phyloP scores from a whole-genome alignment of 768 basidiomycete species.

The Lentinus brumalis region DNA sequence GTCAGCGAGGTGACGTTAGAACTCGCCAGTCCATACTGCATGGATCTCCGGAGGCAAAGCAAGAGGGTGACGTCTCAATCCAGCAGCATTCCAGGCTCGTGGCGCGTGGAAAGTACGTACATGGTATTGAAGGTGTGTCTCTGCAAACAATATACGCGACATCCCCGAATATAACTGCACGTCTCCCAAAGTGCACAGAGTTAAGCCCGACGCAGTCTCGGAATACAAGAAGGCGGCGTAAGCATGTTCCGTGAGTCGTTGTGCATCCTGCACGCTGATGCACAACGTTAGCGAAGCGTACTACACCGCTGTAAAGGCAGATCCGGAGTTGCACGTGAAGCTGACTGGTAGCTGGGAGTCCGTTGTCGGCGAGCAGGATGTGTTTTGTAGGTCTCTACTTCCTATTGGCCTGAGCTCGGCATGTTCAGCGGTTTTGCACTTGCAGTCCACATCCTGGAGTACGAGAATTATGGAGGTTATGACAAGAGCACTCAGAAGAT shows the following conservation, averaged over 20 bases:
- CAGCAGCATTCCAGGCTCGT: slow-evolving; percentile 87
- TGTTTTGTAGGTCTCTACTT: slow-evolving; percentile 55
- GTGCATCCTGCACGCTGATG: slow-evolving; percentile 1
- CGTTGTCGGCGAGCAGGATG: slow-evolving; percentile 86
- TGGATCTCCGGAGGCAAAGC: slow-evolving; percentile 90
- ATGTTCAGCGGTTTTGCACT: background rate
- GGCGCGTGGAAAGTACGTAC: slow-evolving; percentile 92
- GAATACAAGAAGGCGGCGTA: slow-evolving; percentile 91
- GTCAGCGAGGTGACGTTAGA: slow-evolving; percentile 22
- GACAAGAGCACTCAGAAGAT: slow-evolving; percentile 75
- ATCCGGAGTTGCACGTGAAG: slow-evolving; percentile 76
- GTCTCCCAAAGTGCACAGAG: slow-evolving; percentile 66
- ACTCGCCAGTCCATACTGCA: slow-evolving; percentile 76
- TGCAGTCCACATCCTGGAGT: slow-evolving; percentile 79
- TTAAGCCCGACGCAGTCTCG: slow-evolving; percentile 77
- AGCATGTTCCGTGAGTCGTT: slow-evolving; percentile 29
- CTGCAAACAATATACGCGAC: background rate
- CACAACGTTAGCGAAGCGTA: slow-evolving; percentile 66
- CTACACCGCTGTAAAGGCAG: slow-evolving; percentile 78
- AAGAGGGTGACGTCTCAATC: slow-evolving; percentile 72
- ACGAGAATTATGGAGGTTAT: slow-evolving; percentile 89
- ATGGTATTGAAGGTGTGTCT: slow-evolving; percentile 79
- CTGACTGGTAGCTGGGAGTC: slow-evolving; percentile 95
- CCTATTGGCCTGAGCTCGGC: background rate
- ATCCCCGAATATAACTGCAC: background rate